phyloP scores from a whole-genome alignment of 2,329 filamentous ascomycete species.

The Botryotinia calthae region DNA sequence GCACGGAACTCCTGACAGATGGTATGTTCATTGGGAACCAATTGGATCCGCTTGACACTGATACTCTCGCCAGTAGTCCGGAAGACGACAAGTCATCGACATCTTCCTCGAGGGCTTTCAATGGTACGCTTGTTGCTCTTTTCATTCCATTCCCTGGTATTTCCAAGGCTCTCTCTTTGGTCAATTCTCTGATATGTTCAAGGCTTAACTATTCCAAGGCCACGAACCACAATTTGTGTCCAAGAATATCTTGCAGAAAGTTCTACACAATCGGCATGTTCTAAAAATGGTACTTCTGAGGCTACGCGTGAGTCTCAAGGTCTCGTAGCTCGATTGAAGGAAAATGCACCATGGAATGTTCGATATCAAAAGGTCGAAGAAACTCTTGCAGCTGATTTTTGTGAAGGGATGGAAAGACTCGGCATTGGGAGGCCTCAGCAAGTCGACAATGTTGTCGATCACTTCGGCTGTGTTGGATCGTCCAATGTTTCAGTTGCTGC shows the following conservation, averaged over 20 bases:
- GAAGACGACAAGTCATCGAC: not conserved
- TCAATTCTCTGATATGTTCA: not conserved
- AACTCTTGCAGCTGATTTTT: too few species aligned
- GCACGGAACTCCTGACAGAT: not conserved
- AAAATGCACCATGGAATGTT: not conserved
- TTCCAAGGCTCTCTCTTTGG: not conserved
- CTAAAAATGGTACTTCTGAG: not conserved
- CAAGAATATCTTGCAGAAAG: not conserved
- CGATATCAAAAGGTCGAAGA: not conserved
- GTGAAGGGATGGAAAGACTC: not conserved
- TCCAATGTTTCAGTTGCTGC: not conserved
- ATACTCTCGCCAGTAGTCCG: not conserved
- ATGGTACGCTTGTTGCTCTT: not conserved
- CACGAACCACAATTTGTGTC: not conserved
- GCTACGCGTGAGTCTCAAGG: not conserved
- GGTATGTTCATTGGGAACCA: not conserved
- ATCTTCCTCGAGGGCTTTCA: not conserved
- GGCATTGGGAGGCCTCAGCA: not conserved
- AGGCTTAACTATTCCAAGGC: not conserved
- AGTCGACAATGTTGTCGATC: not conserved
- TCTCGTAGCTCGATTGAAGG: not conserved
- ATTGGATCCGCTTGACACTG: not conserved
- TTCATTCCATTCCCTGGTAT: not conserved
- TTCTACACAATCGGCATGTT: not conserved
- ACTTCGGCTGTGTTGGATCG: not conserved